Base-by-base conservation (phyloP, 1,139 yeast species). In the Saccharomyces hybrid region DNA sequence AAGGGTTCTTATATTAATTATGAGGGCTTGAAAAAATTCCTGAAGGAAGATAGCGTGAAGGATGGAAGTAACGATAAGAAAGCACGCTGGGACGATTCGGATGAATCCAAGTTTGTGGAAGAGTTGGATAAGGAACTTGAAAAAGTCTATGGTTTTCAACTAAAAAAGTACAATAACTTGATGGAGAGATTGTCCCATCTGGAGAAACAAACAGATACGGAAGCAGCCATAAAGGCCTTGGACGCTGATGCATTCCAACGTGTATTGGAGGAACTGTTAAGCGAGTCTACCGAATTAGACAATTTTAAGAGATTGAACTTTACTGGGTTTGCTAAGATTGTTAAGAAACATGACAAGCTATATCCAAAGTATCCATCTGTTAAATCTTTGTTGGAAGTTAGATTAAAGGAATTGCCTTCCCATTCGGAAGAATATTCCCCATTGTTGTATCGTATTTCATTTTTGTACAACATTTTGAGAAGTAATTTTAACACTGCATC, bases 351-450 rank as follows among this genome's bases (percentile, higher is more conserved):
- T 67, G 99, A 93, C 72, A 81, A 97, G 56, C 72, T 91, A 60
- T 97, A 91, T 69, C 80, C 90, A 23, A 78, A 82, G 60, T 93
- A 86, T 71, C 72, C 69, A 8, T 85, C 93, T 31, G 97, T 93
- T 42, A 85, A 84, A 70, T 96, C 98, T 0, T 74, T 93, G 65
- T 75, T 93, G 63, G 88, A 88, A 61, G 97, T 93, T 47, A 79
- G 99, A 65, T 78, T 93, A 71, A 85, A 84, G 68, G 85, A 85
- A 52, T 77, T 91, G 64, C 98, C 99, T 1, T 87, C 91, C 78
- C 95, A 91, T 69, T 83, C 91, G 16, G 99, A 93, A 73, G 97
- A 91, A 73, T 90, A 93, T 71, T 85, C 95, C 50, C 99, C 99
- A 1, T 77, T 91, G 59, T 75, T 93, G 63, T 88, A 86, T 76